phyloP scores from a whole-genome alignment of 768 basidiomycete species.

The Lepiota brunneoincarnata region DNA sequence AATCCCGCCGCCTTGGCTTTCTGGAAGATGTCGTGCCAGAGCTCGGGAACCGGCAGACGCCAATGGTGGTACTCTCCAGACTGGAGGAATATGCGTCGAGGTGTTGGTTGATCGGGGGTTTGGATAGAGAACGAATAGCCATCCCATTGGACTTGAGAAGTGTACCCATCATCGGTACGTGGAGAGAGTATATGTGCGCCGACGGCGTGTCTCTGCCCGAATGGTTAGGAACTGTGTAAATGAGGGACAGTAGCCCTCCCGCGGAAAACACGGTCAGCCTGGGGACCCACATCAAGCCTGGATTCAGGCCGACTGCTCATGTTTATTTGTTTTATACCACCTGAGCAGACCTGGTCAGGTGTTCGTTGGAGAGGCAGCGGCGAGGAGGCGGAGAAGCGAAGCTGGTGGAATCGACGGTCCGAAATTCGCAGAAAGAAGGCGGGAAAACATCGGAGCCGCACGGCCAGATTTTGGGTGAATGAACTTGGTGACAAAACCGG shows the following conservation, averaged over 20 bases:
- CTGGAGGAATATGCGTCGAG: neutral
- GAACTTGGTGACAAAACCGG: too few species aligned
- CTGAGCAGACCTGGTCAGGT: neutral
- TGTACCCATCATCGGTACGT: neutral
- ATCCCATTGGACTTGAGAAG: constrained; percentile 2
- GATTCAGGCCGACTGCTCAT: neutral
- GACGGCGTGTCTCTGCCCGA: neutral
- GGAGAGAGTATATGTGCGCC: neutral
- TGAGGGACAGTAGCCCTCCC: neutral
- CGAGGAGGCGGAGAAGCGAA: neutral
- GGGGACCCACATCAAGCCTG: neutral
- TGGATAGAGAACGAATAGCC: neutral
- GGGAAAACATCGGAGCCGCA: neutral
- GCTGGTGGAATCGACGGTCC: neutral
- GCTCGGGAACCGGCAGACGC: neutral
- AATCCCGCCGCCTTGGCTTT: neutral
- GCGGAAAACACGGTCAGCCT: neutral
- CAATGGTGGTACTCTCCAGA: neutral
- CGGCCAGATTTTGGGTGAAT: neutral
- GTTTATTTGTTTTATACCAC: neutral
- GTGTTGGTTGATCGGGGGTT: neutral
- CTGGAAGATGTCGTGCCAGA: neutral
- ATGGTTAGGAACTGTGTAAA: neutral
- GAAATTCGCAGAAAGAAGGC: neutral
- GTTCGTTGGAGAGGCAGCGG: neutral